Conservation (phyloP, 73 alveolate genomes). For the Durusdinium trenchii region DNA sequence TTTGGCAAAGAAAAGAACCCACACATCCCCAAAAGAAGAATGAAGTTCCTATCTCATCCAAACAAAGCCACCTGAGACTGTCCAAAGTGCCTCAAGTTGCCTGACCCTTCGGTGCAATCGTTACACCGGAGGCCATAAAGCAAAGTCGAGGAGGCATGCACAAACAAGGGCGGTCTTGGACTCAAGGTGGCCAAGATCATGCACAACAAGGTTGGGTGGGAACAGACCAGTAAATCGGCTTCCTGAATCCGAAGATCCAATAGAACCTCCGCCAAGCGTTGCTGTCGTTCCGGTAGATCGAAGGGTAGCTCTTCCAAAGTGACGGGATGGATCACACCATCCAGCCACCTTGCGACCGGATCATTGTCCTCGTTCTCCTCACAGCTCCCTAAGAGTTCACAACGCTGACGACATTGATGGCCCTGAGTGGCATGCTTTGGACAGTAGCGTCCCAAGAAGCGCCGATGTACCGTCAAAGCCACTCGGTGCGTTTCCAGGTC, state of each 20-base stretch:
- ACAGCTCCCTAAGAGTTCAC: constrained; percentile 65
- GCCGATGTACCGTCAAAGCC: not conserved
- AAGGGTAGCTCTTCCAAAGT: constrained; percentile 74
- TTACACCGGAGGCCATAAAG: constrained; percentile 69
- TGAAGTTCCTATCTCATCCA: no score
- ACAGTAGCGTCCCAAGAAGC: constrained; percentile 80
- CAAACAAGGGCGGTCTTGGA: constrained; percentile 17
- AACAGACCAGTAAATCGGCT: constrained; percentile 71
- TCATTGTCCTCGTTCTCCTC: constrained; percentile 33
- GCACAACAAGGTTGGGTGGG: constrained; percentile 86
- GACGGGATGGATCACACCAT: constrained; percentile 61
- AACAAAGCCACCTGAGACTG: not conserved
- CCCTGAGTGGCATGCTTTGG: constrained; percentile 70
- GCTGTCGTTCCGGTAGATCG: constrained; percentile 35
- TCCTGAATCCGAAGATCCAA: not conserved
- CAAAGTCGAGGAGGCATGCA: constrained; percentile 72
- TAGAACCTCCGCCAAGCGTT: not conserved
- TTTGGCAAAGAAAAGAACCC: no score
- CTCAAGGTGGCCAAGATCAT: constrained; percentile 48
- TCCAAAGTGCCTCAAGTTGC: constrained; percentile 65
- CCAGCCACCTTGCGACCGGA: constrained; percentile 59
- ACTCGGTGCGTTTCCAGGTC: not conserved
- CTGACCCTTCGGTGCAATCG: not conserved
- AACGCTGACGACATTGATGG: constrained; percentile 87
- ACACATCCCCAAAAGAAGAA: no score